phyloP scores from a whole-genome alignment of 1,139 yeast species.

The Protomyces arabidopsidicola region DNA sequence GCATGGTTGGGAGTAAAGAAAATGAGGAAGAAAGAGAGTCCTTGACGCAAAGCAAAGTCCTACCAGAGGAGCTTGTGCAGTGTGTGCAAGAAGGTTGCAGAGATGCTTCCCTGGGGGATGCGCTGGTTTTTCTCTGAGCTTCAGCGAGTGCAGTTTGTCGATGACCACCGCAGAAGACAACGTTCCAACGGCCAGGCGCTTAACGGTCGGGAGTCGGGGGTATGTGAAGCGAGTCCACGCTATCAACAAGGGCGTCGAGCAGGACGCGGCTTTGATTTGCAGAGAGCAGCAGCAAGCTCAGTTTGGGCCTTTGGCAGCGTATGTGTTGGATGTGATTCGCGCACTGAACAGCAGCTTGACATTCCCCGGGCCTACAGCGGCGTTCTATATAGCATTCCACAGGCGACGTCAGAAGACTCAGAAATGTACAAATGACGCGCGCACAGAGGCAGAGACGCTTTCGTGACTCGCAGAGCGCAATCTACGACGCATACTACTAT shows the following conservation, averaged over 20 bases:
- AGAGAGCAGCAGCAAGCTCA: neutral
- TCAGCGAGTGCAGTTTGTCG: neutral
- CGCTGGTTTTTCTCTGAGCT: neutral
- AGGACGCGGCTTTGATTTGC: neutral
- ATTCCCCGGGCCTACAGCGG: neutral
- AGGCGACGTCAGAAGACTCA: no score
- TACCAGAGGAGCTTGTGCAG: slow-evolving; percentile 15
- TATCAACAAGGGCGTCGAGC: neutral
- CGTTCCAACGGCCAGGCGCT: neutral
- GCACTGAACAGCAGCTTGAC: neutral
- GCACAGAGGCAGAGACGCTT: no score
- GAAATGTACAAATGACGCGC: no score
- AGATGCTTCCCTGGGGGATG: neutral
- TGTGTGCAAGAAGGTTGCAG: neutral
- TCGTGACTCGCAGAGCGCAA: no score
- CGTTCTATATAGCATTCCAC: neutral
- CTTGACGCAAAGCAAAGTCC: neutral
- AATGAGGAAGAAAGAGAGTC: neutral
- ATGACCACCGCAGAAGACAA: neutral
- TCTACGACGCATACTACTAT: no score
- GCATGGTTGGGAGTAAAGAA: neutral
- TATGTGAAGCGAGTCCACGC: neutral
- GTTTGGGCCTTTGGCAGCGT: no score
- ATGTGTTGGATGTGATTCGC: neutral
- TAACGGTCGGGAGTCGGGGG: neutral